These are phyloP conservation scores for Cyberlindnera samutprakarnensis DNA, from an alignment of 805 yeast genomes.

Conservation along the genomic window DNA sequence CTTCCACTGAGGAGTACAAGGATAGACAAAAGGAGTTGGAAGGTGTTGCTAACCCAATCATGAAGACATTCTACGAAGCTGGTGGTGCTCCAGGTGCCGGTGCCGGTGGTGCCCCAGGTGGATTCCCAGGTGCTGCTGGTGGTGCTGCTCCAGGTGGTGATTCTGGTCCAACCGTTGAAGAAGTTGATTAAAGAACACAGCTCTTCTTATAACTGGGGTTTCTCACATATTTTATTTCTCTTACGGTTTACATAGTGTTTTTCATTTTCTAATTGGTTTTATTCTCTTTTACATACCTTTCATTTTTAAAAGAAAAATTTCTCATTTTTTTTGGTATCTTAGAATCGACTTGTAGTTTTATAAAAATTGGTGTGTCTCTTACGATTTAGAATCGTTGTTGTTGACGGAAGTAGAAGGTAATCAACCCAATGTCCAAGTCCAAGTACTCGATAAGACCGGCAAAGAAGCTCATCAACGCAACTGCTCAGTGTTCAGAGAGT, in stretches of 20 bases:
- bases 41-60: conserved; percentile 93
- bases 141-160: conserved; percentile 51
- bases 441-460: conserved; percentile 6
- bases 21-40: conserved; percentile 97
- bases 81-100: conserved; percentile 75
- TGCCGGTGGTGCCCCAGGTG: conserved; percentile 58
- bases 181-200: conserved; percentile 59
- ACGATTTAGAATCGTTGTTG: no score
- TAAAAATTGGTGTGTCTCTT: no score
- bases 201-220: no score
- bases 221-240: background rate
- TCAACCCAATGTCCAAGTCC: background rate
- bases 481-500: conserved; percentile 6
- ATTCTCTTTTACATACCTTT: no score
- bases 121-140: conserved; percentile 50
- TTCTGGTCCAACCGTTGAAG: conserved; percentile 69
- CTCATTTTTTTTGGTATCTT: no score
- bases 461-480: conserved; percentile 4
- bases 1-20: conserved; percentile 85
- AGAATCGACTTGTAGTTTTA: no score
- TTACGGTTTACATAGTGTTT: background rate
- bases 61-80: conserved; percentile 92
- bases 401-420: no score
- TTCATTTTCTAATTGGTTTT: no score
- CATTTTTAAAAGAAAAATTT: no score